Evolutionary conservation across 768 basidiomycete species (phyloP), one percentile per base, ranked within the genome.

Genomic region (Inosperma sp.): DNA sequence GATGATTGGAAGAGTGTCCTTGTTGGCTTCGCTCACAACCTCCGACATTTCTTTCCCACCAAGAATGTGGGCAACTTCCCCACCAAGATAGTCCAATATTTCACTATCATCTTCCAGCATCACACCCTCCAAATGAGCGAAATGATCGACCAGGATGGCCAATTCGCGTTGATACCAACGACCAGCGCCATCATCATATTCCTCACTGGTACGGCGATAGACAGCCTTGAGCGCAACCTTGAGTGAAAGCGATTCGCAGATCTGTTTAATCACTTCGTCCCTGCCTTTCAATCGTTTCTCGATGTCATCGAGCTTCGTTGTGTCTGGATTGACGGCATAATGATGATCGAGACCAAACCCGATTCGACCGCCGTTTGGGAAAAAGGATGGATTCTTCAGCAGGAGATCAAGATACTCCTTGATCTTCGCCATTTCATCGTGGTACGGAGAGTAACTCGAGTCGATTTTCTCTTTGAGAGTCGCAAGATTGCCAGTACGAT

Each of bases 401-500:
- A 22, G 3, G 5, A 16, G 14, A 13, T 22, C 21, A 19, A 41
- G 39, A 41, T 17, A n/a, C 25, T 41, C 19, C 13, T 12, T 41
- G 13, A 41, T 17, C n/a, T n/a, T n/a, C n/a, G n/a, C n/a, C n/a
- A n/a, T n/a, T n/a, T n/a, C n/a, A 41, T 13, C 39, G n/a, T 12
- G 14, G 19, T 41, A 17, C 13, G 39, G 39, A n/a, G n/a, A 14
- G 21, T 12, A 41, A 3, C n/a, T 7, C 19, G 7, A 41, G 21
- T 23, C 13, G 39, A 19, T 39, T 23, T 5, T 17, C 19, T 16
- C 19, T 17, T 13, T 41, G 4, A 17, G n/a, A 3, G 39, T 41
- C 39, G 31, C 31, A 16, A 21, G 13, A 21, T 41, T 48, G 35
- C 68, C 21, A n/a, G 37, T 39, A 39, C 16, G 60, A 52, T 67